Evolutionary conservation across 2,329 filamentous ascomycete species (phyloP), one percentile per base, ranked within the genome.

Genomic region (Coniochaeta hoffmannii): DNA sequence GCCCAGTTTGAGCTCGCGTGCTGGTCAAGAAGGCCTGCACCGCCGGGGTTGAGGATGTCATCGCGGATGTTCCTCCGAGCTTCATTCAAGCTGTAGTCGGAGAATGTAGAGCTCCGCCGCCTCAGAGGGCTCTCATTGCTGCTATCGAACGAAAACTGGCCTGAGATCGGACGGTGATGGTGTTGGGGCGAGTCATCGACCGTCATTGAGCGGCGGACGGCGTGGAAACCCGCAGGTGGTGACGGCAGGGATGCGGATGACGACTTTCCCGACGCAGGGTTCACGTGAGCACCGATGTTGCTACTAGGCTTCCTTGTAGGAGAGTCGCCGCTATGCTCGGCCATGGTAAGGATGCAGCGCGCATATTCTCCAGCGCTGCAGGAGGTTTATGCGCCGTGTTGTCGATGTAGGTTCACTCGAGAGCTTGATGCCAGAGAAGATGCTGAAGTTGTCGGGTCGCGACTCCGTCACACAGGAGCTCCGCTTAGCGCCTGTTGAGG

Each of bases 21-120:
- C 17, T 72, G 64, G 26, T 71, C 57, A 28, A 76, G 60, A 28
- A 76, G 60, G 36, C 71, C 67, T n/a, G 69, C 57, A 53, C 59
- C 61, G 24, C 70, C 68, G 7, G 83, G 72, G 71, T 86, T 67
- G 76, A 93, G 73, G 26, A 94, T 74, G 61, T 89, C 84, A 19
- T 87, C 88, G 2, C 81, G 82, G 50, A 87, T 73, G 2, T 80
- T 82, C 58, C 78, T 77, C 61, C 82, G 81, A 38, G 85, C 85
- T 69, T 89, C 87, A 56, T 78, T 83, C 14, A 90, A 66, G 60
- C 88, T 88, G 63, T 81, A 86, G 64, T 92, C 88, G 28, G 90
- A 94, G 59, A 95, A 82, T 50, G 84, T 85, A 34, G 90, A 94
- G 72, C 87, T 89, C 59, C 89, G 82, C 55, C 89, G 82, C 28